phyloP scores from a whole-genome alignment of 805 yeast genomes.

The Cyberlindnera maritima region DNA sequence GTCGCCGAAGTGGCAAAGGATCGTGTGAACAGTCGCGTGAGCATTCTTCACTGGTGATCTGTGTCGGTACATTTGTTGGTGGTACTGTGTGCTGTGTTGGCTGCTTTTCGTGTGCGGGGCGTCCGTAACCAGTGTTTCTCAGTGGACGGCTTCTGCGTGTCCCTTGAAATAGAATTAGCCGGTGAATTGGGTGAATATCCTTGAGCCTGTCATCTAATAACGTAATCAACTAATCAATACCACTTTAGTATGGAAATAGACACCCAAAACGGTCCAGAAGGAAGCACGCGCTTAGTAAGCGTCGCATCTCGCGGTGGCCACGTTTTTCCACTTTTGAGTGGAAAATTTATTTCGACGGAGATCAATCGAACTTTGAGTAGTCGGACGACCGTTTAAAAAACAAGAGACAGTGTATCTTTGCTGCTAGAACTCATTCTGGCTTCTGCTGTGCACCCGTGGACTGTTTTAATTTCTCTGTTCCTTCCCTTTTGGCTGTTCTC shows the following conservation, averaged over 20 bases:
- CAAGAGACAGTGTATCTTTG: no score
- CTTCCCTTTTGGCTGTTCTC: no score
- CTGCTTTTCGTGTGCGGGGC: background rate
- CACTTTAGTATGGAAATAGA: no score
- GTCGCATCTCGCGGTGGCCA: background rate
- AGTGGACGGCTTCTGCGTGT: no score
- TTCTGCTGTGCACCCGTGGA: no score
- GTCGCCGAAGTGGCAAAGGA: conserved; percentile 1
- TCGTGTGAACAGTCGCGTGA: conserved; percentile 4
- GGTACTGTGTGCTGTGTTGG: background rate
- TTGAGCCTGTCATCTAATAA: no score
- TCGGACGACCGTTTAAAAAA: background rate
- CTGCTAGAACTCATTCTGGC: no score
- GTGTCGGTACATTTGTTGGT: background rate
- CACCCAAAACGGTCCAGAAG: background rate
- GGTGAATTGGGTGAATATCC: no score
- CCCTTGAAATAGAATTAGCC: no score
- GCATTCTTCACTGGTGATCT: background rate
- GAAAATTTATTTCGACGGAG: background rate
- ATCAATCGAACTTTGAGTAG: background rate
- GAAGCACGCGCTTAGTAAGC: background rate
- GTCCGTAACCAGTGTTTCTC: no score
- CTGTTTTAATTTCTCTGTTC: no score
- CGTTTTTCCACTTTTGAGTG: background rate
- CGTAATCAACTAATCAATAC: no score